A percentile compares a stretch with the other conserved stretches of the same genome.
Conservation (phyloP, 139 green algal genomes). For the Chlamydomonas eustigma region DNA sequence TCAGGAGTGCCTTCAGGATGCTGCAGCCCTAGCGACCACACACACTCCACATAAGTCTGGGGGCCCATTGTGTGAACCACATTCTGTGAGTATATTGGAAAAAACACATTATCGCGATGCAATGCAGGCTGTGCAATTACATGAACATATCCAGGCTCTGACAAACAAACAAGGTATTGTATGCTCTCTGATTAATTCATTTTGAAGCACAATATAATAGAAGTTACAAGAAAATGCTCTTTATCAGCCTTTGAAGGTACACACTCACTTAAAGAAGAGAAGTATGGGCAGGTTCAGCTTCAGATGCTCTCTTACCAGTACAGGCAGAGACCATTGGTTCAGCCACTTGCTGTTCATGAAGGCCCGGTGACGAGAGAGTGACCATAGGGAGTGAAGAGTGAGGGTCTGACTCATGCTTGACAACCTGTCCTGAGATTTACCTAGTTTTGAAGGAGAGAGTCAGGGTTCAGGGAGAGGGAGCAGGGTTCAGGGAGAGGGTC, state of each 20-base stretch:
- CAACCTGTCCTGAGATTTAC: background rate
- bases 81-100: background rate
- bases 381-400: background rate
- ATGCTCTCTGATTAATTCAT: too few species aligned
- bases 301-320: background rate
- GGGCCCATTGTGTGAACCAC: background rate
- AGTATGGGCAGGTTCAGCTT: too few species aligned
- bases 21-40: conserved; percentile 7
- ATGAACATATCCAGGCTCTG: background rate
- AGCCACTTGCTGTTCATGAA: conserved; percentile 7
- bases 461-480: background rate
- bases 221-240: too few species aligned
- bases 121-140: background rate
- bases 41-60: background rate
- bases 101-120: background rate
- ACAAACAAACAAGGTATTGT: background rate
- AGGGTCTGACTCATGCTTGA: background rate
- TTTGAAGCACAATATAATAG: too few species aligned
- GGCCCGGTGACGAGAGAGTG: background rate
- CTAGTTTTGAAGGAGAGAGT: background rate
- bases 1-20: background rate
- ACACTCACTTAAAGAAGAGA: too few species aligned
- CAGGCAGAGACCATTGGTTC: background rate
- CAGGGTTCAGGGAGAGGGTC: too few species aligned
- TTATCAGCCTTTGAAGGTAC: too few species aligned